Evolutionary conservation across 495 filamentous ascomycete species (phyloP).

Genomic region (Penicillium bovifimosum): DNA sequence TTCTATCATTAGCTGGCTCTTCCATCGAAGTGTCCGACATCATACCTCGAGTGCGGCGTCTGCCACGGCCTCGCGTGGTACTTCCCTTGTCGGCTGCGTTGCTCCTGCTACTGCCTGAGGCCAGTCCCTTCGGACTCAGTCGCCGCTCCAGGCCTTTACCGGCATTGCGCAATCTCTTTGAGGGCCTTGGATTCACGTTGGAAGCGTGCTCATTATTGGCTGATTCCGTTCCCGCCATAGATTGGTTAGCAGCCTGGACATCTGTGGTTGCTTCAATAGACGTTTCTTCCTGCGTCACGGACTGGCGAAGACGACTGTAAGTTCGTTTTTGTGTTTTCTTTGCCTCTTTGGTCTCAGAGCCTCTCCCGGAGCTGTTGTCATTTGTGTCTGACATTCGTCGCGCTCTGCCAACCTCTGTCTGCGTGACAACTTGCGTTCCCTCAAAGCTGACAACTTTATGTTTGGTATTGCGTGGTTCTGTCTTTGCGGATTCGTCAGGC

Average conservation of each 20-base stretch:
- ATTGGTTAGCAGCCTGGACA: neutral
- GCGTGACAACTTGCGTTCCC: neutral
- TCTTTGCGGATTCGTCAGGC: neutral
- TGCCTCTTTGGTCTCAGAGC: constrained; percentile 6
- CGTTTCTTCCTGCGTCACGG: constrained; percentile 1
- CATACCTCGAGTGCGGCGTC: constrained; percentile 28
- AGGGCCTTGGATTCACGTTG: neutral
- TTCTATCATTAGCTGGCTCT: constrained; percentile 4
- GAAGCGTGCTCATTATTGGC: neutral
- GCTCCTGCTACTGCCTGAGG: constrained; percentile 16
- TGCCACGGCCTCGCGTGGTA: constrained; percentile 12
- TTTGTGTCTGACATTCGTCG: constrained; percentile 4
- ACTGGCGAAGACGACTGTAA: constrained; percentile 23
- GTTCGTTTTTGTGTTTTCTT: constrained; percentile 22
- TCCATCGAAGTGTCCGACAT: too few relatives aligned
- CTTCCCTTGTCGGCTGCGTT: neutral
- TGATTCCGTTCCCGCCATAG: neutral
- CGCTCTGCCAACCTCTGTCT: constrained; percentile 4
- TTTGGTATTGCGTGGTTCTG: neutral
- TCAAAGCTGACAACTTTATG: constrained; percentile 31
- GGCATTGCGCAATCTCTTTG: neutral
- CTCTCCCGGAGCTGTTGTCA: constrained; percentile 3
- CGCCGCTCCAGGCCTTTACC: constrained; percentile 6
- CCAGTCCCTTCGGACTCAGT: constrained; percentile 16
- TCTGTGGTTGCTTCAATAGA: neutral